Conservation (phyloP, 148 eudicot genomes). For the Selenicereus undatus region DNA sequence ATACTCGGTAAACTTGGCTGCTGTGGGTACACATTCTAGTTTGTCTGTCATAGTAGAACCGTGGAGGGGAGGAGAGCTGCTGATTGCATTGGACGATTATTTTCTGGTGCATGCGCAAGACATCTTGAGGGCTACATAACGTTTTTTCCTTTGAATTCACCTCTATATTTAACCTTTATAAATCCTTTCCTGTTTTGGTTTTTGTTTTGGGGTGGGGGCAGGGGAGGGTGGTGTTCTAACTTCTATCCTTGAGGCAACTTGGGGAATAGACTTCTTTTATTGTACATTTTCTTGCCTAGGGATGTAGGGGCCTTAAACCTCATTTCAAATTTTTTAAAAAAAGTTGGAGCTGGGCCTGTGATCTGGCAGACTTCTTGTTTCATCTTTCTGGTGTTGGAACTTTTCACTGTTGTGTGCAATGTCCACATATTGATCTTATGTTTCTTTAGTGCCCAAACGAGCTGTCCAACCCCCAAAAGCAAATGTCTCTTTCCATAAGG, state of each 20-base stretch:
- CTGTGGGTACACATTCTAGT: neutral
- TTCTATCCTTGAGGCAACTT: too few species aligned
- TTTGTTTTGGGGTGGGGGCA: too few species aligned
- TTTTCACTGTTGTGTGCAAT: neutral
- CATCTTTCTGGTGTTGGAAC: neutral
- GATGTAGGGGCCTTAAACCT: neutral
- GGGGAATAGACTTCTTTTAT: neutral
- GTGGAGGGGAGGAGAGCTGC: neutral
- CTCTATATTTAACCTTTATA: neutral
- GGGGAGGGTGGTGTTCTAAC: too few species aligned
- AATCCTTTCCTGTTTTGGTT: neutral
- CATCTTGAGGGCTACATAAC: neutral
- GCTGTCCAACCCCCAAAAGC: neutral
- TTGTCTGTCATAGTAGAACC: neutral
- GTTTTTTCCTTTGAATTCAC: neutral
- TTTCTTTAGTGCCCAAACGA: neutral
- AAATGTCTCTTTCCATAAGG: neutral
- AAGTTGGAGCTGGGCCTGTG: neutral
- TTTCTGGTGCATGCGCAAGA: neutral
- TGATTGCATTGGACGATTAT: neutral
- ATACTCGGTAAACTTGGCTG: neutral
- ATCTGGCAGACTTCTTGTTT: neutral
- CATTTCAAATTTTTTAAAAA: neutral
- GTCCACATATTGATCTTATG: neutral
- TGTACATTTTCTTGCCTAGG: neutral